phyloP scores from a whole-genome alignment of 1,284 basidiomycete species.

The Moesziomyces globuligerus region DNA sequence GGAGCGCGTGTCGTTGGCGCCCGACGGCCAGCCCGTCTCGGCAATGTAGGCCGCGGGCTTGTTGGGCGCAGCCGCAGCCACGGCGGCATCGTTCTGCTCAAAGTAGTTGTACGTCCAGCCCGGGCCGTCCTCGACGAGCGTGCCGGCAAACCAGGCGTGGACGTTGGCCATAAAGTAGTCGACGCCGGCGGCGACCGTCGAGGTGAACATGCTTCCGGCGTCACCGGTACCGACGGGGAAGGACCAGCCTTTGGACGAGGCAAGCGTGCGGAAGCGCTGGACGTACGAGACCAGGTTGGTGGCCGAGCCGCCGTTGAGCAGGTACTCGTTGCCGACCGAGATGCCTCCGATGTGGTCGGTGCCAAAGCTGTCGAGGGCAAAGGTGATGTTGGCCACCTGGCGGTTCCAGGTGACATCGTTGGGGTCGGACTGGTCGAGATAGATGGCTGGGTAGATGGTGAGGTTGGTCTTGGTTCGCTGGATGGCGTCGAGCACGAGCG shows the following conservation, averaged over 20 bases:
- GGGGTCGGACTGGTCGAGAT: slow-evolving; percentile 29
- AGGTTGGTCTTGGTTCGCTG: slow-evolving; percentile 43
- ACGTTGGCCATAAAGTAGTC: slow-evolving; percentile 49
- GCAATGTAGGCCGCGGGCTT: slow-evolving; percentile 41
- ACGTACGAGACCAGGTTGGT: slow-evolving; percentile 35
- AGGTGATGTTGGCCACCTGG: slow-evolving; percentile 37
- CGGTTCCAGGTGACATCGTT: slow-evolving; percentile 23
- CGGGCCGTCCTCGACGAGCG: slow-evolving; percentile 24
- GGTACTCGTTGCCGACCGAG: slow-evolving; percentile 45
- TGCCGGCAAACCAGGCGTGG: slow-evolving; percentile 45
- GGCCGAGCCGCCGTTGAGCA: slow-evolving; percentile 29
- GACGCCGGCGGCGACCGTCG: slow-evolving; percentile 32
- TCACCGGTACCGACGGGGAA: slow-evolving; percentile 42
- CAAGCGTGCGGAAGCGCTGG: slow-evolving; percentile 26
- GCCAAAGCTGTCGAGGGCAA: slow-evolving; percentile 36
- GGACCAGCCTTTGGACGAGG: slow-evolving; percentile 19
- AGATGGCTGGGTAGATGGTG: slow-evolving; percentile 42
- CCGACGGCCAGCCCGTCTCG: slow-evolving; percentile 41
- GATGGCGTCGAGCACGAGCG: slow-evolving; percentile 39
- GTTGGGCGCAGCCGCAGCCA: slow-evolving; percentile 27
- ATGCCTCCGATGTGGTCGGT: slow-evolving; percentile 36
- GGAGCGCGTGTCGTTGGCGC: slow-evolving; percentile 26
- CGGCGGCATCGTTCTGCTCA: slow-evolving; percentile 21
- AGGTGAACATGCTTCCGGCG: slow-evolving; percentile 37
- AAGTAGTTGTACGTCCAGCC: slow-evolving; percentile 44